Base-by-base conservation (phyloP, 352 stramenopile genomes). In the Pythium apleroticum region DNA sequence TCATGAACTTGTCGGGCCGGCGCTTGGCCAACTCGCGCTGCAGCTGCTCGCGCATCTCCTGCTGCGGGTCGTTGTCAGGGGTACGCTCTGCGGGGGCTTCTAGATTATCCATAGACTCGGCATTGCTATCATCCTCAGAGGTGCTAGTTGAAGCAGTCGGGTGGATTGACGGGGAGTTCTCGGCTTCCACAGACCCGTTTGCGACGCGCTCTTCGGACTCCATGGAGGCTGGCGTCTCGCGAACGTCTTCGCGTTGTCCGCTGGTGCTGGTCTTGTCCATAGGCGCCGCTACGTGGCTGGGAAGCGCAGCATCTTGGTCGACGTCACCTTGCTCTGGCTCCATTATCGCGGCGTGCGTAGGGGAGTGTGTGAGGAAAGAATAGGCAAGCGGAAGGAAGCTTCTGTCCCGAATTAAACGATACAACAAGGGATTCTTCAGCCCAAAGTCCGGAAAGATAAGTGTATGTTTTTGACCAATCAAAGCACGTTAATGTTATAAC, bases 1-100 rank as follows among this genome's bases (percentile, higher is more conserved):
- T 65, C 5, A 91, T 72, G 61, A 91, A 93, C 64, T 84, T 81
- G 53, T 93, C 85, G 0, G 85, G 85, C 8, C 81, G 71, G 35
- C 78, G 71, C 65, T 91, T 91, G 35, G 68, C 41, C 76, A 93
- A 88, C 64, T 93, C 85, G 17, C 58, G 59, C 65, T 81, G 69
- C 19, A 93, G 71, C 59, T 93, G 82, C 30, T 30, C 39, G 27
- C 41, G 58, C 53, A 75, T 56, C 45, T 70, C 56, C 8, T 28
- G n/a, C 12, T 24, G 19, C 0, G 65, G 33, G 8, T 65, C 65
- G 41, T 5, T 33, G 17, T 0, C n/a, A 2, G 14, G 11, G 6
- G 15, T n/a, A 17, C 25, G 5, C 22, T 43, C 43, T 19, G 0
- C 3, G 0, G 17, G 6, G 28, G 15, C 7, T 9, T 55, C 41